These are phyloP conservation scores for Aquilaria sinensis DNA, from an alignment of 345 rosid species.

Conservation along the genomic window DNA sequence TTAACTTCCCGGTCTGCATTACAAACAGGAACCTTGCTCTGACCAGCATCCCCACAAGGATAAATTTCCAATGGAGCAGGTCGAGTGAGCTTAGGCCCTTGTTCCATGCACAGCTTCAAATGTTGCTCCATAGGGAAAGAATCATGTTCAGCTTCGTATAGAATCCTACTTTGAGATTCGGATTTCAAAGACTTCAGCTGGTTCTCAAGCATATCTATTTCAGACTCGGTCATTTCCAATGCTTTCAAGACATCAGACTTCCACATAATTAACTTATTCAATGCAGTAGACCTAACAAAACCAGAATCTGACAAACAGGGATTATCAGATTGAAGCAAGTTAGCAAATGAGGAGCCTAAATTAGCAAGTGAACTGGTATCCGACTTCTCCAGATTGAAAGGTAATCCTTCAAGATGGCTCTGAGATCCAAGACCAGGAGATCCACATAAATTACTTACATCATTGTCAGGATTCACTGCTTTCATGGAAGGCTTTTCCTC, in stretches of 20 bases:
- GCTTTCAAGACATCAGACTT: constrained; percentile 62
- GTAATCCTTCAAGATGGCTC: constrained; percentile 37
- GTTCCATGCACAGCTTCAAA: constrained; percentile 24
- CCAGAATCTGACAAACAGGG: constrained; percentile 44
- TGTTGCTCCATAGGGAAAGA: constrained; percentile 21
- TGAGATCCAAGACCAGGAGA: constrained; percentile 63
- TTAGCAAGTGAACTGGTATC: constrained; percentile 43
- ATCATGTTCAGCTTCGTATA: constrained; percentile 26
- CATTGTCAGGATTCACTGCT: constrained; percentile 38
- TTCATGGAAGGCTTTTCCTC: constrained; percentile 60
- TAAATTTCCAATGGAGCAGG: constrained; percentile 45
- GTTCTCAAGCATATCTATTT: constrained; percentile 85
- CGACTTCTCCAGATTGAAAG: constrained; percentile 68
- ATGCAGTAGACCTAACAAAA: constrained; percentile 44
- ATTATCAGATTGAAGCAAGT: constrained; percentile 66
- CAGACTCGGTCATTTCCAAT: constrained; percentile 70
- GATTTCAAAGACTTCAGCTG: constrained; percentile 51
- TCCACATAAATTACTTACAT: constrained; percentile 46
- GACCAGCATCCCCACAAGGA: constrained; percentile 28
- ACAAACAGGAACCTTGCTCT: constrained; percentile 26
- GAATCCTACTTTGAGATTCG: constrained; percentile 27
- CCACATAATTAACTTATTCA: constrained; percentile 57
- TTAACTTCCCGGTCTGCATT: constrained; percentile 31
- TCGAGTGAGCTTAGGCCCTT: constrained; percentile 22
- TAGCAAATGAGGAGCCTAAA: constrained; percentile 53